Evolutionary conservation across 2,329 filamentous ascomycete genomes (phyloP).

Genomic region (Tolypocladium ophioglossoides): DNA sequence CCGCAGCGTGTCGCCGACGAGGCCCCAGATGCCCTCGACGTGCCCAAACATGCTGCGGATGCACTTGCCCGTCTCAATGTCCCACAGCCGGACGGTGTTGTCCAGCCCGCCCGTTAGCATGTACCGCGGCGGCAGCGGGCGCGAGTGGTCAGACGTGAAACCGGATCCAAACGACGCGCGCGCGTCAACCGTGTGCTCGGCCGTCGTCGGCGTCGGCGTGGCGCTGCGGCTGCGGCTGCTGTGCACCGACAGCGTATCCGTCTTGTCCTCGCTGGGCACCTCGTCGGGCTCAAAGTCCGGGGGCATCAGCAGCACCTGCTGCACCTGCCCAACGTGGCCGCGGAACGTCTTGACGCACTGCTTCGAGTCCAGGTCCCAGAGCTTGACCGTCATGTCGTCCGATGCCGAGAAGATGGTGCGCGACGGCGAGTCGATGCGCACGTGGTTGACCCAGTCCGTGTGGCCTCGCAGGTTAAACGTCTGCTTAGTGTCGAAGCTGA

Average conservation of each 20-base stretch:
- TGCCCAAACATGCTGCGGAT: slow-evolving; percentile 94
- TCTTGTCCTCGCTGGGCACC: slow-evolving; percentile 31
- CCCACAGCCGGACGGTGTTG: slow-evolving; percentile 86
- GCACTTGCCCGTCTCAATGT: slow-evolving; percentile 70
- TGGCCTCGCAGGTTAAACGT: slow-evolving; percentile 76
- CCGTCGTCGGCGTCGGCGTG: slow-evolving; percentile 22
- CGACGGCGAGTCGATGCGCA: slow-evolving; percentile 71
- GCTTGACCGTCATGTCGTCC: slow-evolving; percentile 80
- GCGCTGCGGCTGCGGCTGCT: slow-evolving; percentile 40
- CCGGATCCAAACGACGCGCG: slow-evolving; percentile 48
- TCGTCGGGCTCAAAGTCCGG: slow-evolving; percentile 85
- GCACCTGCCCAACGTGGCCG: slow-evolving; percentile 90
- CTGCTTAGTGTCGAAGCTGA: slow-evolving; percentile 79
- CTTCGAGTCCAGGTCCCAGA: slow-evolving; percentile 87
- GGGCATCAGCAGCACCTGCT: slow-evolving; percentile 78
- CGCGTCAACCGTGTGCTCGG: slow-evolving; percentile 28
- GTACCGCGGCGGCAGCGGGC: slow-evolving; percentile 72
- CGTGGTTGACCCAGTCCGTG: slow-evolving; percentile 93
- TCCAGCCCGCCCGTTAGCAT: slow-evolving; percentile 91
- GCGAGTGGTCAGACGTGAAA: slow-evolving; percentile 49
- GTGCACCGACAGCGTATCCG: slow-evolving; percentile 42
- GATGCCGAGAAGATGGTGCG: slow-evolving; percentile 87
- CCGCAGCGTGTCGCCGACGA: slow-evolving; percentile 79
- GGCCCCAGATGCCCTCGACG: slow-evolving; percentile 88
- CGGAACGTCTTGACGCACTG: slow-evolving; percentile 68